Conservation (phyloP, 2,329 filamentous ascomycete genomes). For the Pseudonectria foliicola region DNA sequence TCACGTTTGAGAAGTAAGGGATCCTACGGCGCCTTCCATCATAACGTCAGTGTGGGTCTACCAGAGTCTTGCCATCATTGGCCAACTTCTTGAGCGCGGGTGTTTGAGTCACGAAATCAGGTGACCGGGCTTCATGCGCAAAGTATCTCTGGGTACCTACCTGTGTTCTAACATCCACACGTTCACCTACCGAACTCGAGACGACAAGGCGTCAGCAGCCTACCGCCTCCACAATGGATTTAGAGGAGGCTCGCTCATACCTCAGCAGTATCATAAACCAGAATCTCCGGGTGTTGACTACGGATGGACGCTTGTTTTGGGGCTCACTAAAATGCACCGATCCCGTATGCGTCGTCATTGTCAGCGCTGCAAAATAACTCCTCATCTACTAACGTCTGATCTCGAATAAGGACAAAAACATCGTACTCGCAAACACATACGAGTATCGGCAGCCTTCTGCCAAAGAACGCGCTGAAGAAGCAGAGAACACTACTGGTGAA, state of each 20-base stretch:
- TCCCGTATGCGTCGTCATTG: constrained; percentile 49
- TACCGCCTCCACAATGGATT: constrained; percentile 32
- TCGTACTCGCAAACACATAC: constrained; percentile 78
- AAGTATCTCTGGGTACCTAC: too few relatives aligned
- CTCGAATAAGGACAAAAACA: constrained; percentile 66
- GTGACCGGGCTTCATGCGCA: too few relatives aligned
- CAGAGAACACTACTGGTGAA: constrained; percentile 27
- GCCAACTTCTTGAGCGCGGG: constrained; percentile 1
- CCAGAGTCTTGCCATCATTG: constrained; percentile 10
- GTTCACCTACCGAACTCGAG: too few relatives aligned
- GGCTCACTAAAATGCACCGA: constrained; percentile 94
- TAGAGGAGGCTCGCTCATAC: constrained; percentile 47
- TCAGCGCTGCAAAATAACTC: constrained; percentile 2
- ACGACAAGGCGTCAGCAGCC: too few relatives aligned
- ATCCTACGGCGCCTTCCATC: constrained; percentile 1
- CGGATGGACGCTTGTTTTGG: constrained; percentile 80
- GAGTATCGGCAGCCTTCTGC: constrained; percentile 76
- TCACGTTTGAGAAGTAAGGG: constrained; percentile 5
- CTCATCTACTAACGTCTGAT: not conserved
- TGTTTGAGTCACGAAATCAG: too few relatives aligned
- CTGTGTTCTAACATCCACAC: too few relatives aligned
- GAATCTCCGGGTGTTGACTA: constrained; percentile 70
- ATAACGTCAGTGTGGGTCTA: constrained; percentile 20
- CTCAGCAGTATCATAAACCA: constrained; percentile 66
- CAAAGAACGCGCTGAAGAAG: constrained; percentile 35